Percentiles rank a stretch among this genome's conserved stretches.
Conservation (phyloP, 2,329 filamentous ascomycete genomes). For the Boeremia exigua region DNA sequence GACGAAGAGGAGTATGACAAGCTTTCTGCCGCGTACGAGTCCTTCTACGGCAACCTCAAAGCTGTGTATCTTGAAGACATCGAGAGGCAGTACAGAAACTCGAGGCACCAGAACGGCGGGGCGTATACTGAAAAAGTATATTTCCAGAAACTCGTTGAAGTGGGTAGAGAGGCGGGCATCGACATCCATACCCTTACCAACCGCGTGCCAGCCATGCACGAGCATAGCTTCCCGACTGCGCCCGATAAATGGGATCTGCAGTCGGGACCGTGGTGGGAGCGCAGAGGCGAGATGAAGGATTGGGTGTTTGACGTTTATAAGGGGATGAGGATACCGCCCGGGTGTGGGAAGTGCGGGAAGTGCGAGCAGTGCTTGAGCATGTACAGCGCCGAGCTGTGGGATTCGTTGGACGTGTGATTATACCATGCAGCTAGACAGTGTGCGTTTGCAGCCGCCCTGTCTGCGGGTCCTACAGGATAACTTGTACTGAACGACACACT, state of each 20-base stretch:
- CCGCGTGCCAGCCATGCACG: not conserved
- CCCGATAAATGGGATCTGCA: constrained; percentile 12
- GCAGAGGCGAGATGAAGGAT: constrained; percentile 4
- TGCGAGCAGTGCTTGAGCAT: constrained; percentile 9
- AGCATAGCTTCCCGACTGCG: constrained; percentile 10
- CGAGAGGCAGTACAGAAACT: not conserved
- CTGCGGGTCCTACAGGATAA: too few species aligned
- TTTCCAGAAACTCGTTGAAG: constrained; percentile 13
- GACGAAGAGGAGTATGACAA: not conserved
- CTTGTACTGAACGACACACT: too few species aligned
- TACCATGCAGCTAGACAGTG: too few species aligned
- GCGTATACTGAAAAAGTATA: not conserved
- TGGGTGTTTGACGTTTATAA: constrained; percentile 18
- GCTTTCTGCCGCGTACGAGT: not conserved
- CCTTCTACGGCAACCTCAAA: not conserved
- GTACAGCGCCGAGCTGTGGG: constrained; percentile 16
- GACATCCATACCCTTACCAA: constrained; percentile 21
- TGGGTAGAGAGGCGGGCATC: constrained; percentile 5
- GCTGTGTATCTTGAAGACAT: constrained; percentile 12
- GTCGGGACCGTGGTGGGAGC: constrained; percentile 13
- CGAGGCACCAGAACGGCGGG: not conserved
- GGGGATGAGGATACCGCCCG: constrained; percentile 9
- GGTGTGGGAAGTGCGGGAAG: constrained; percentile 18
- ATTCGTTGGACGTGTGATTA: too few species aligned
- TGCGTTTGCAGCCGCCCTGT: too few species aligned